A percentile compares a stretch with the other conserved stretches of the same genome.
These are phyloP conservation scores for Ustilago shanxiensis DNA, from an alignment of 1,284 basidiomycete species.

Conservation along the genomic window DNA sequence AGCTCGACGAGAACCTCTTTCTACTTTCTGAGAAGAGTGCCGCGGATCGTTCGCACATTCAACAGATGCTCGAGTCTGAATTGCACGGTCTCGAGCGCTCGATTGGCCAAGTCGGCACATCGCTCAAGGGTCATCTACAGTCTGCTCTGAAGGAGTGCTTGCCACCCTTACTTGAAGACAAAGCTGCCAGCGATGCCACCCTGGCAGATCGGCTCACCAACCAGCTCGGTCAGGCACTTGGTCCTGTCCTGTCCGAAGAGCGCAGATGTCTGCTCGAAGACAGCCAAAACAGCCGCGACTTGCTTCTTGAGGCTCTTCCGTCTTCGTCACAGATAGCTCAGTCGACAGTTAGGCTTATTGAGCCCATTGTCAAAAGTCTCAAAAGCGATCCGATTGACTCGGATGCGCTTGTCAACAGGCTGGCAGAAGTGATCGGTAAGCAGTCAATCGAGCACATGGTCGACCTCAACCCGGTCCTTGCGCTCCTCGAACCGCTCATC, in stretches of 20 bases:
- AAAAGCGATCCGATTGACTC: conserved; percentile 54
- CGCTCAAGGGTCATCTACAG: conserved; percentile 31
- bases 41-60: conserved; percentile 36
- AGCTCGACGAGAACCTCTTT: conserved; percentile 50
- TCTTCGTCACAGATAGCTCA: conserved; percentile 34
- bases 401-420: conserved; percentile 36
- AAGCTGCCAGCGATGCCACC: conserved; percentile 8
- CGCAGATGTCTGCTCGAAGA: conserved; percentile 32
- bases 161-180: conserved; percentile 45
- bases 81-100: conserved; percentile 26
- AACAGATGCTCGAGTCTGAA: conserved; percentile 35
- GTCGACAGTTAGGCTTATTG: conserved; percentile 35
- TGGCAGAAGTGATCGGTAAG: conserved; percentile 53
- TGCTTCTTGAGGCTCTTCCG: conserved; percentile 18
- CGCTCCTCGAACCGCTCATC: conserved; percentile 61
- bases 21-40: conserved; percentile 40
- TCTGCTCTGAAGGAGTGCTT: conserved; percentile 41
- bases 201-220: conserved; percentile 30
- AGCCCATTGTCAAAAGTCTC: conserved; percentile 45
- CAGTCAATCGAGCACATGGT: conserved; percentile 60
- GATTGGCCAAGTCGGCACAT: conserved; percentile 22
- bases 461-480: conserved; percentile 58
- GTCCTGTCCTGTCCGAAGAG: conserved; percentile 33
- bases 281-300: conserved; percentile 23
- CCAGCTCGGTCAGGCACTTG: conserved; percentile 30